Evolutionary conservation across 2,329 filamentous ascomycete species (phyloP), one percentile per base, ranked within the genome.

Genomic region (Emmonsiellopsis sp.): DNA sequence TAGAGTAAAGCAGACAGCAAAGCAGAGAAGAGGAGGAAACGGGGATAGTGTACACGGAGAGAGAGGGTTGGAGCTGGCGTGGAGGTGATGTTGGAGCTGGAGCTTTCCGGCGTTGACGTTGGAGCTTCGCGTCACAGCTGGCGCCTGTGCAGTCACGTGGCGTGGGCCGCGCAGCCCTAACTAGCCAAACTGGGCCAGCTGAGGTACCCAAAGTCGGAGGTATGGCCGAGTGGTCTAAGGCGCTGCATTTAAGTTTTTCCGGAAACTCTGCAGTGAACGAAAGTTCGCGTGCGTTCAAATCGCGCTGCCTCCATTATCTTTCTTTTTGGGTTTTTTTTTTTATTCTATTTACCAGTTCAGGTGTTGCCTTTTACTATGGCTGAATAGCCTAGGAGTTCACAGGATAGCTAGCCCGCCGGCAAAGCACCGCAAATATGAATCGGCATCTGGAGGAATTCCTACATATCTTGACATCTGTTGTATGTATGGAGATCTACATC

Each of bases 81-180:
- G 13, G 50, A 37, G 7, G 8, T 10, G 14, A 40, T 17, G 31
- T 11, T 40, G 6, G 14, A 6, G 48, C 37, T n/a, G 10, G 34
- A 36, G 44, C 11, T 49, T 42, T 36, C 31, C 42, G 40, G 40
- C 11, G 4, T 5, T 31, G 50, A 52, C 31, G 21, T 46, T 45
- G 31, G 33, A 33, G 39, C 13, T 32, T 51, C 50, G 50, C 50
- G 50, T 45, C 50, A 52, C 42, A 62, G 55, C 58, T 63, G 65
- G 59, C 62, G 65, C 65, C 65, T 67, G 54, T 34, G 53, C 21
- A 27, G 21, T 63, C 65, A 66, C 64, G 61, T 67, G 65, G 42
- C 44, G 6, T 48, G 13, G 17, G 11, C 10, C 14, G 36, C 39
- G 17, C 2, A 11, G 36, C 36, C 2, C 11, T 5, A 32, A n/a